Base-by-base conservation (phyloP, 202 grass and related monocot genomes). In the Carex arenaria region DNA sequence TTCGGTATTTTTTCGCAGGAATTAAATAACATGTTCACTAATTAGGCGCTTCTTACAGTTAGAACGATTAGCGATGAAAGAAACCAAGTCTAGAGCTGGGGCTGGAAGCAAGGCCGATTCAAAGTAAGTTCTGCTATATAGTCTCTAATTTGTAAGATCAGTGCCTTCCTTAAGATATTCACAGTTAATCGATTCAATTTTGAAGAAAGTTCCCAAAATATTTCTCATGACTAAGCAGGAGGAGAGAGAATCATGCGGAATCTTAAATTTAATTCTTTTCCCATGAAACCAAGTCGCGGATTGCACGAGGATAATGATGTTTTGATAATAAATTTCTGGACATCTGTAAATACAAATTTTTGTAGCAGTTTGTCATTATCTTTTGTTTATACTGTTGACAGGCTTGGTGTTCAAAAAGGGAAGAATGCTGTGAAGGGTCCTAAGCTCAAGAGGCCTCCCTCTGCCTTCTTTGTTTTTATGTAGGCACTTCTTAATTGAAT, bases 381-480 rank as follows among this genome's bases (percentile, higher is more conserved):
- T 67, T 15, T n/a, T 70, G 14, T 60, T 69, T 63, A 61, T 85
- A 23, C 69, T 4, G 20, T 67, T 14, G 43, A 34, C 49, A 82
- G 80, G 80, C 80, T 82, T 68, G 45, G 61, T 55, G 80, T 82
- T 82, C 80, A 54, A 11, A 89, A 89, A 31, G 85, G 71, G 51
- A 81, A 81, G 47, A 80, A 80, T 20, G 14, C 54, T 19, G 71
- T 38, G n/a, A 89, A 89, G 83, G 86, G 83, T 43, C 63, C 55
- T 22, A 77, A 86, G 69, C 70, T 85, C n/a, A 89, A 89, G 87
- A 89, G 87, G 84, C 83, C 87, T 83, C 79, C 87, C 3, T 81
- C 83, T 51, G 87, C 87, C 51, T 89, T 89, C 83, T 89, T 89
- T 40, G 87, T 89, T 19, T 89, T 89, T 53, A 85, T 89, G 87